Evolutionary conservation across 768 basidiomycete species (phyloP).

Genomic region (Agaricus subrufescens): DNA sequence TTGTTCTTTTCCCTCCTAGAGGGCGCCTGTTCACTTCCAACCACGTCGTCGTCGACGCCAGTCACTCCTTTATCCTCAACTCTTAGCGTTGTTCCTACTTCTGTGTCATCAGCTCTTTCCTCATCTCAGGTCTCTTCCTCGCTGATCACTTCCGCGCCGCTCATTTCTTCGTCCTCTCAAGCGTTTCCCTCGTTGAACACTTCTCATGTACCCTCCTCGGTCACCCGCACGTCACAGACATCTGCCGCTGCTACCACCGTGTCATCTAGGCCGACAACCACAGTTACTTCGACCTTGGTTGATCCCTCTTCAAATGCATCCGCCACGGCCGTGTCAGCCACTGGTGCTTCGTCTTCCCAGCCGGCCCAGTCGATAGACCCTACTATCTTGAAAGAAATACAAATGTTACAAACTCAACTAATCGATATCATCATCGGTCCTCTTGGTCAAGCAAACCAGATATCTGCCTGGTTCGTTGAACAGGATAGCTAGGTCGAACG

Average conservation of each 20-base stretch:
- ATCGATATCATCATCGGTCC: conserved; percentile 36
- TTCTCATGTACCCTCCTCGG: not conserved
- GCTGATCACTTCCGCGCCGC: not conserved
- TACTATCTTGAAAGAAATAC: not conserved
- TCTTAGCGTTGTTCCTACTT: not conserved
- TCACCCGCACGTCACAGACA: not conserved
- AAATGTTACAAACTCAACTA: conserved; percentile 26
- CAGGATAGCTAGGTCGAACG: not conserved
- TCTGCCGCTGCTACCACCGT: not conserved
- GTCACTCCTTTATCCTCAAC: not conserved
- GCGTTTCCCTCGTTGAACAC: not conserved
- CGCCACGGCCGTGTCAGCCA: not conserved
- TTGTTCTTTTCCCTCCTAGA: not conserved
- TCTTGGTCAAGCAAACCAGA: conserved; percentile 26
- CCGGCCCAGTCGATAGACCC: conserved; percentile 5
- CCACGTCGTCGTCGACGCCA: not conserved
- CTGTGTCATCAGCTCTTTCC: not conserved
- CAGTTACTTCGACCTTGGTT: not conserved
- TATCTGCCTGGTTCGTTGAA: conserved; percentile 30
- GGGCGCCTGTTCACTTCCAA: not conserved
- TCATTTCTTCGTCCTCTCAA: not conserved
- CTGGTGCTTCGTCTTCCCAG: not conserved
- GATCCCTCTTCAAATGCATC: not conserved
- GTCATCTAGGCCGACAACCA: not conserved
- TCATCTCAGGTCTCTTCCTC: too few species aligned